Percentiles rank a stretch among this genome's conserved stretches.
Conservation (phyloP, 495 filamentous ascomycete genomes). For the Neurospora sp. region DNA sequence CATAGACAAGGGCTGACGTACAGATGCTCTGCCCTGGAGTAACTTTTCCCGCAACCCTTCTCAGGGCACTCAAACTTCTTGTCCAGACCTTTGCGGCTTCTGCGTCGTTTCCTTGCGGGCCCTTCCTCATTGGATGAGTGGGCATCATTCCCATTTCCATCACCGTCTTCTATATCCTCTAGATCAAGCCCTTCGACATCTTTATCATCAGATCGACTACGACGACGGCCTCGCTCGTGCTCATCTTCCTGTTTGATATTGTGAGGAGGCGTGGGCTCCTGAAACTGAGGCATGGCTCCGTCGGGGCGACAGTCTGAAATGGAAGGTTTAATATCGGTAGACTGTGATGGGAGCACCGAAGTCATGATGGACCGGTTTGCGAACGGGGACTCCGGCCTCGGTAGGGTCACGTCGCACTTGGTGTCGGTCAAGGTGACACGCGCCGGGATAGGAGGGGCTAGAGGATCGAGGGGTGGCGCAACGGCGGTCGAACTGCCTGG, state of each 20-base stretch:
- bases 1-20: conserved; percentile 28
- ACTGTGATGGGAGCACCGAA: conserved; percentile 35
- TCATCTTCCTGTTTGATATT: conserved; percentile 35
- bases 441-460: conserved; percentile 4
- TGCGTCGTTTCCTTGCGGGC: conserved; percentile 58
- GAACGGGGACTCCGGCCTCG: conserved; percentile 10
- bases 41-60: conserved; percentile 87
- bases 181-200: conserved; percentile 31
- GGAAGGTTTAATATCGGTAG: conserved; percentile 29
- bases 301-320: conserved; percentile 24
- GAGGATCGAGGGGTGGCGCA: conserved; percentile 7
- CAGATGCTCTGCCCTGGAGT: conserved; percentile 92
- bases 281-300: conserved; percentile 31
- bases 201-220: conserved; percentile 37
- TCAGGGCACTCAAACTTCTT: conserved; percentile 92
- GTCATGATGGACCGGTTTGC: conserved; percentile 32
- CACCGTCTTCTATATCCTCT: conserved; percentile 26
- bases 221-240: conserved; percentile 34
- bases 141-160: conserved; percentile 29
- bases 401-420: conserved; percentile 7
- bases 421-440: conserved; percentile 14
- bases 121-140: conserved; percentile 47
- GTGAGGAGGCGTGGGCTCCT: conserved; percentile 32
- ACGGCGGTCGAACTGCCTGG: conserved; percentile 8
- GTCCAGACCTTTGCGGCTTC: conserved; percentile 79